These are phyloP conservation scores for Lachnum nothofagi DNA, from an alignment of 2,329 filamentous ascomycete species.

Conservation along the genomic window DNA sequence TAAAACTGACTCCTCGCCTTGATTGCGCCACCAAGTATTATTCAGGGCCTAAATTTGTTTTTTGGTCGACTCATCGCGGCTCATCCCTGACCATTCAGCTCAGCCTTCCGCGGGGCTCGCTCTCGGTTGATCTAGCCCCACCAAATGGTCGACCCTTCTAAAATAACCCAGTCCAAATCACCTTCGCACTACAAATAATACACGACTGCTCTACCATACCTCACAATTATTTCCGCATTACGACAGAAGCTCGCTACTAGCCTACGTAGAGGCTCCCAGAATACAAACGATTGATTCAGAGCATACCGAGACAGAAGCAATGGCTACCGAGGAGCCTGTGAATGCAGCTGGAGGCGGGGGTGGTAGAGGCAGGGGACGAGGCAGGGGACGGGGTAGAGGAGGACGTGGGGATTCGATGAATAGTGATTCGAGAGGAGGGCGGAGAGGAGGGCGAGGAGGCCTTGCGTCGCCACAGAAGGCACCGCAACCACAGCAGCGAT, in stretches of 20 bases:
- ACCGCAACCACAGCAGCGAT: not conserved
- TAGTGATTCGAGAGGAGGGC: constrained; percentile 3
- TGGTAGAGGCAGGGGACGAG: constrained; percentile 35
- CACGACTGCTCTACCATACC: not conserved
- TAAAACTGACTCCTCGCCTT: constrained; percentile 1
- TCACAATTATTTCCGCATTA: not conserved
- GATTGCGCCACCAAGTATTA: not conserved
- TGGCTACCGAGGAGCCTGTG: constrained; percentile 25
- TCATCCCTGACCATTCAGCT: not conserved
- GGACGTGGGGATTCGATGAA: constrained; percentile 15
- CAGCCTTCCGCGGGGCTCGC: constrained; percentile 4
- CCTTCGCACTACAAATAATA: not conserved
- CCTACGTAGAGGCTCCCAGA: no score
- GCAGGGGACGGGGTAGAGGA: constrained; percentile 34
- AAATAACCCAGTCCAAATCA: not conserved
- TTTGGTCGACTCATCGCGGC: not conserved
- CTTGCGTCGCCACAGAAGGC: constrained; percentile 4
- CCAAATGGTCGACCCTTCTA: not conserved
- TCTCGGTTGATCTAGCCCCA: not conserved
- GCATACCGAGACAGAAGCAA: constrained; percentile 3
- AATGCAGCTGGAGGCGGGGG: constrained; percentile 29
- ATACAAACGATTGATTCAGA: no score
- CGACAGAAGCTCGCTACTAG: no score
- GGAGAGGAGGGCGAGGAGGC: constrained; percentile 13
- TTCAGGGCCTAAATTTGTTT: no score